Conservation (phyloP, 2,329 filamentous ascomycete species). For the Diaporthe batatas region DNA sequence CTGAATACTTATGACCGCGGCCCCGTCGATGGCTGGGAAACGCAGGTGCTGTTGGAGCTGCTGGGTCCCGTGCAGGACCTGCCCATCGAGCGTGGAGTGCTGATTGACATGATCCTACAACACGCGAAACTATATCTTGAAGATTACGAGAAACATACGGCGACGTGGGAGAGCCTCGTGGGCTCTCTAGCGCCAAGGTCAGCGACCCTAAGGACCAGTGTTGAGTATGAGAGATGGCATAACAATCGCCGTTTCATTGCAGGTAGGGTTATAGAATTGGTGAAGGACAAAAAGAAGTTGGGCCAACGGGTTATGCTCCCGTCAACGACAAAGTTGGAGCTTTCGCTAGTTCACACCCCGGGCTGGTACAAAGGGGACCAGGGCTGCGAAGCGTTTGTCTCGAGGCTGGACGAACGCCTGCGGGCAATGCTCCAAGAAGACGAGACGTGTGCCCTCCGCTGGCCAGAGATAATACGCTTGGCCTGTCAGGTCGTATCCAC, state of each 20-base stretch:
- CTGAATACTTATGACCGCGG: neutral
- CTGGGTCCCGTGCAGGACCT: neutral
- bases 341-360: constrained; percentile 9
- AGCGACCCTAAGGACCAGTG: neutral
- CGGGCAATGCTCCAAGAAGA: constrained; percentile 1
- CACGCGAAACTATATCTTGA: constrained; percentile 26
- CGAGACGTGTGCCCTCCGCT: constrained; percentile 2
- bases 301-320: neutral
- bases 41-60: neutral
- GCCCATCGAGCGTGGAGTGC: neutral
- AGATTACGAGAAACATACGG: neutral
- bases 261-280: neutral
- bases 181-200: neutral
- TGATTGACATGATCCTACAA: constrained; percentile 13
- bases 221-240: neutral
- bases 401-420: constrained; percentile 7
- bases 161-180: constrained; percentile 12
- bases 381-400: neutral
- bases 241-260: neutral
- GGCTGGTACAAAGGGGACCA: neutral
- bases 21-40: neutral
- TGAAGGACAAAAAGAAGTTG: constrained; percentile 3
- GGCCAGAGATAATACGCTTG: constrained; percentile 9
- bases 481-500: neutral
- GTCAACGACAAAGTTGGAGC: constrained; percentile 15